A percentile compares a stretch with the other conserved stretches of the same genome.
These are phyloP conservation scores for Simplicillium sp. DNA, from an alignment of 2,329 filamentous ascomycete genomes.

Conservation along the genomic window DNA sequence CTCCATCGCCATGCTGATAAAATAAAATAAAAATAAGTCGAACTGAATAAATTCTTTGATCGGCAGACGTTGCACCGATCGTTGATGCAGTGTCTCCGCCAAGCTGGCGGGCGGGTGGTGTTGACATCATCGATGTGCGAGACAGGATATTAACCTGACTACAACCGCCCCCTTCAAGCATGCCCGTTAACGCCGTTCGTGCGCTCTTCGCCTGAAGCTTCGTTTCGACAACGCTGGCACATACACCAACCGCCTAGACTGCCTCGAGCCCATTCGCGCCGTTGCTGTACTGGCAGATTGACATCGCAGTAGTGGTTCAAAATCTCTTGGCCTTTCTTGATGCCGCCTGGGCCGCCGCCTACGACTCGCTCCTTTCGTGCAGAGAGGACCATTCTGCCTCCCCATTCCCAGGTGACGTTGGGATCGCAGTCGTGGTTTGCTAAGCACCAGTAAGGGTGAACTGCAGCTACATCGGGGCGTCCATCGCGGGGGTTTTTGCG, in stretches of 20 bases:
- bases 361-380: conserved; percentile 49
- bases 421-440: conserved; percentile 96
- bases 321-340: conserved; percentile 74
- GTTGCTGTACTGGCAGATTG: conserved; percentile 62
- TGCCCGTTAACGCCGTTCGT: too few species aligned
- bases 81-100: too few species aligned
- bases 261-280: conserved; percentile 81
- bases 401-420: conserved; percentile 92
- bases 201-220: conserved; percentile 30
- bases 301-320: conserved; percentile 94
- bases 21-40: too few species aligned
- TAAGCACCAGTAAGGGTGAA: conserved; percentile 92
- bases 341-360: conserved; percentile 43
- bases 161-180: too few species aligned
- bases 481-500: conserved; percentile 68
- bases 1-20: too few species aligned
- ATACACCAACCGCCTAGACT: conserved; percentile 83
- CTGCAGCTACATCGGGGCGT: conserved; percentile 81
- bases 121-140: too few species aligned
- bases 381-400: conserved; percentile 64
- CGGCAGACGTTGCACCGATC: too few species aligned
- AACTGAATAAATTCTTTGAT: too few species aligned
- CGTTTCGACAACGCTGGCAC: conserved; percentile 72
- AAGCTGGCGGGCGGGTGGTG: too few species aligned
- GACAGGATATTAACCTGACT: too few species aligned